Evolutionary conservation across 2,329 filamentous ascomycete species (phyloP), one percentile per base, ranked within the genome.

Genomic region (Fonsecaea pugnacius): DNA sequence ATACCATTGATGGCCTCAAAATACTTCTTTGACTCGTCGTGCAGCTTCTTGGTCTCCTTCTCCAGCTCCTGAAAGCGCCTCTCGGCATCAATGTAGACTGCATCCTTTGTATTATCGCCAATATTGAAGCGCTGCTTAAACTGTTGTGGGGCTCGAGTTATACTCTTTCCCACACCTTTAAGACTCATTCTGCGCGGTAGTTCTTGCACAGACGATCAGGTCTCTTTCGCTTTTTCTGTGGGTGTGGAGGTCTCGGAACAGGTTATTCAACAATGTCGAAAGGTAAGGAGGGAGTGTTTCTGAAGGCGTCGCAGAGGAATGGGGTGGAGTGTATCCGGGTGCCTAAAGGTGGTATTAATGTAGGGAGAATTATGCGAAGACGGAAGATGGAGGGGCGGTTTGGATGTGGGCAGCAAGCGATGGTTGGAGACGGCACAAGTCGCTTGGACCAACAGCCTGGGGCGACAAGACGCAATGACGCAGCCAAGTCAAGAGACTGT

Each of bases 21-120:
- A 79, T 99, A 99, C 81, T 96, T 97, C 78, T 93, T 91, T 62
- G 92, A 96, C 79, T 98, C 94, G 81, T 96, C 92, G 79, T 98
- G 94, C 33, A 97, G 88, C 78, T 91, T 94, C 84, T 97, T 98
- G 38, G 95, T 98, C 81, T 99, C 93, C 70, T 83, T 89, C 79
- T 99, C 95, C 69, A 99, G 85, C 80, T 99, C 95, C 70, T 92
- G 84, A 76, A 98, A 99, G 55, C 95, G 89, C 67, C 93, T 88
- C 77, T 99, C 95, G 69, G 95, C 91, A 78, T 99, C 95, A 68
- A 91, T 88, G 78, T 97, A 99, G 74, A 99, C 89, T 54, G 91
- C 84, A 82, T 99, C 95, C 77, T 98, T 96, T 71, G 92, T 96
- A 76, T 94, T 86, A 72, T 98, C 95, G 77, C 95, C 95, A 72